Percentiles rank a stretch among this genome's conserved stretches.
These are phyloP conservation scores for Entomophthora muscae DNA, from an alignment of 371 early-diverging fungal species.

Conservation along the genomic window DNA sequence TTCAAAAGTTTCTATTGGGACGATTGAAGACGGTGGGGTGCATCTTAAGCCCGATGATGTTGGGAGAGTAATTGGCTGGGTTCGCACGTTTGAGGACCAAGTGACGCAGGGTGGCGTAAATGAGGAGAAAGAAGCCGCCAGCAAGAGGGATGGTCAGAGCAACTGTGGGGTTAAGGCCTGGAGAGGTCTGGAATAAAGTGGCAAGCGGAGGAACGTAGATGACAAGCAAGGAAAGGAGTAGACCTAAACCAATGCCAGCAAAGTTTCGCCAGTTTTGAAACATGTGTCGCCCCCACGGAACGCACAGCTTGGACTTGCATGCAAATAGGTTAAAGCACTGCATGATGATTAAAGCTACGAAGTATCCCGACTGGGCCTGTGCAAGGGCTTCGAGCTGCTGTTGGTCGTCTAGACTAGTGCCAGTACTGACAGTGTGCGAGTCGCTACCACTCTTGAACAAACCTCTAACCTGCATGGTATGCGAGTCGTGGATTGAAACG, in stretches of 20 bases:
- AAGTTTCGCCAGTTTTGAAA: constrained; percentile 55
- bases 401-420: constrained; percentile 19
- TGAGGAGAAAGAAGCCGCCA: constrained; percentile 52
- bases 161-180: constrained; percentile 33
- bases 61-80: constrained; percentile 42
- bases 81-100: constrained; percentile 26
- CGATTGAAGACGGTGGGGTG: constrained; percentile 38
- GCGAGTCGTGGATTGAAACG: constrained; percentile 14
- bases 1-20: no score
- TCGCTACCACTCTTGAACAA: constrained; percentile 32
- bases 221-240: constrained; percentile 35
- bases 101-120: constrained; percentile 46
- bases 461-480: background rate
- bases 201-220: constrained; percentile 70
- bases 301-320: constrained; percentile 56
- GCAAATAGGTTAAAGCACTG: constrained; percentile 87
- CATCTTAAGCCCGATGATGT: constrained; percentile 61
- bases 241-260: constrained; percentile 37
- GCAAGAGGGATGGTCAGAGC: constrained; percentile 71
- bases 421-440: constrained; percentile 19
- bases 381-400: constrained; percentile 34
- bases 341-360: constrained; percentile 56
- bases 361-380: constrained; percentile 63
- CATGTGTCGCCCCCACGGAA: constrained; percentile 64
- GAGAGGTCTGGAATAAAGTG: constrained; percentile 43